phyloP scores from a whole-genome alignment of 805 yeast genomes.

The Yamadazyma kitorensis region DNA sequence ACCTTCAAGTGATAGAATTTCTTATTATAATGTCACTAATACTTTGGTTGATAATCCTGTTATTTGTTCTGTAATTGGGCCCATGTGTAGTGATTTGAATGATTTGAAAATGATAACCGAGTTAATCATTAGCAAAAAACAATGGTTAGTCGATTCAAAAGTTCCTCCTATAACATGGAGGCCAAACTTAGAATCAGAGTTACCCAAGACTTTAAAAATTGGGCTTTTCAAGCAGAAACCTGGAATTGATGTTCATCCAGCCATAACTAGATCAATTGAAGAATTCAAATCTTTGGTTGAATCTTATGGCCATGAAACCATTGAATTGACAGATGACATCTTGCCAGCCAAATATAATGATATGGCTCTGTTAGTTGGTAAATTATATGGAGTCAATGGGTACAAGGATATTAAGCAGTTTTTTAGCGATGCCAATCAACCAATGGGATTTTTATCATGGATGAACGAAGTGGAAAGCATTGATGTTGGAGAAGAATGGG shows the following conservation, averaged over 20 bases:
- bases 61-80: conserved; percentile 32
- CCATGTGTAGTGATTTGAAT: conserved; percentile 29
- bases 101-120: conserved; percentile 47
- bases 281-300: conserved; percentile 9
- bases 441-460: conserved; percentile 38
- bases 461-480: neutral
- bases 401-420: conserved; percentile 20
- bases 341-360: conserved; percentile 16
- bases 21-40: conserved; percentile 15
- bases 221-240: conserved; percentile 4
- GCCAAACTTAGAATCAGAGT: conserved; percentile 43
- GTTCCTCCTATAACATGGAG: conserved; percentile 20
- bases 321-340: conserved; percentile 22
- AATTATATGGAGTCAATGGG: neutral
- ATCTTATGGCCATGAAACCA: conserved; percentile 46
- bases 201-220: conserved; percentile 16
- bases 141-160: conserved; percentile 52
- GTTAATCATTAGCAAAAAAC: conserved; percentile 44
- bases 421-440: conserved; percentile 39
- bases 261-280: conserved; percentile 13
- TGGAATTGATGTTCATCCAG: conserved; percentile 13
- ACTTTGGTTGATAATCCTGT: conserved; percentile 21
- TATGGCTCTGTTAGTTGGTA: neutral
- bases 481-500: conserved; percentile 5
- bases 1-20: conserved; percentile 19